Evolutionary conservation across 2,329 filamentous ascomycete genomes (phyloP).

Genomic region (Talaromyces verruculosus): DNA sequence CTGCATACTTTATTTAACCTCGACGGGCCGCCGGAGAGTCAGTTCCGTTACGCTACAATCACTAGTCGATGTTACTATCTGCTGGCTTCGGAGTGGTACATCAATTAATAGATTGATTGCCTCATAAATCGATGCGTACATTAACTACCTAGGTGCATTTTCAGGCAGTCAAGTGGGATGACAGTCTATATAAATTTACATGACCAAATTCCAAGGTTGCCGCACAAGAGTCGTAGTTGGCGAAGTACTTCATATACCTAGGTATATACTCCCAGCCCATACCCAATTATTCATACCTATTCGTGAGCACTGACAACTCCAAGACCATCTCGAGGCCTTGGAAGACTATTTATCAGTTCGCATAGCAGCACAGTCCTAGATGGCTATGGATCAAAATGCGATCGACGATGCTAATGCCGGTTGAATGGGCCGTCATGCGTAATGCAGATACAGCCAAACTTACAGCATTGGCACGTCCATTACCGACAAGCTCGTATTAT

Average conservation of each 20-base stretch:
- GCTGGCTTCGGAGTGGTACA: background rate
- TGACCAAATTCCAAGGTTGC: too few species aligned
- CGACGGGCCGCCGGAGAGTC: conserved; percentile 16
- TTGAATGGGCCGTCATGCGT: background rate
- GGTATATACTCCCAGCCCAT: background rate
- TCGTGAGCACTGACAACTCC: background rate
- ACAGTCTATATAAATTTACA: background rate
- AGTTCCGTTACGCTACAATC: conserved; percentile 9
- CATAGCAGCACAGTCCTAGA: background rate
- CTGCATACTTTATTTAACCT: conserved; percentile 9
- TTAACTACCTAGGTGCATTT: background rate
- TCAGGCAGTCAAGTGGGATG: background rate
- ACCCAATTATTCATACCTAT: background rate
- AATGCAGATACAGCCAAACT: background rate
- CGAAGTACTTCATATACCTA: background rate
- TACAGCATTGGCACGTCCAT: background rate
- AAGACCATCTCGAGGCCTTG: background rate
- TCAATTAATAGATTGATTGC: background rate
- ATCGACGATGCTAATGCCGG: conserved; percentile 10
- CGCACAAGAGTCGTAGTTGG: too few species aligned
- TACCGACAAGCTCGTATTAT: background rate
- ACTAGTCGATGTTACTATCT: conserved; percentile 8
- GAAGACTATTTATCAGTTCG: background rate
- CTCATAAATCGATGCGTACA: background rate
- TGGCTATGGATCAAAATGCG: background rate